Evolutionary conservation across 352 stramenopile genomes (phyloP), one percentile per base, ranked within the genome.

Genomic region (Plasmopara muralis): DNA sequence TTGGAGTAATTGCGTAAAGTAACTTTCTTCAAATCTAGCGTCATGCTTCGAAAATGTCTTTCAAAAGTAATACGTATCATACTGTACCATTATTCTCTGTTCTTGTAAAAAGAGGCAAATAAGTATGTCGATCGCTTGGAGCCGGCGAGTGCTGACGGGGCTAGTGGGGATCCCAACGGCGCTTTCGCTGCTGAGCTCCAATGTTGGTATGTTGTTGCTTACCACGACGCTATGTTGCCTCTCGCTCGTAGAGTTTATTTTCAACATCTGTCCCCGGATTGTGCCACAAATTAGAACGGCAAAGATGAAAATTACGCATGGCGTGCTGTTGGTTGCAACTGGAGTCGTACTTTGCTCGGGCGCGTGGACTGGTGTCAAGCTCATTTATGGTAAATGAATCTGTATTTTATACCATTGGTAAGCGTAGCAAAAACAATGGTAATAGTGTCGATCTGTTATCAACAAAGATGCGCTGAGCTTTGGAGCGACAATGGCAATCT

Each of bases 121-220:
- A 16, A 42, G 31, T 15, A 50, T 9, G 28, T 41, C 20, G 29
- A 15, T 51, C n/a, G 68, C 83, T 54, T 89, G 79, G 79, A 58
- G 59, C 6, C 62, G 71, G 34, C 76, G 79, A 33, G 54, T 77
- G 47, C 38, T 78, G 30, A 89, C 79, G 43, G 72, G 76, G 35
- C 33, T 74, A 41, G 71, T 87, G 49, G 79, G 68, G 33, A 72
- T 85, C 38, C 79, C 79, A 40, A 66, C 61, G 49, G 79, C 77
- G 51, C 63, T 89, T 13, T 47, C 59, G 49, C 51, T 89, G 57
- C 64, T 89, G 28, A 55, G 61, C 48, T 81, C 58, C 14, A 58
- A 77, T 29, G 9, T 58, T 13, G 76, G 76, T 18, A 85, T 82
- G 68, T 58, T 77, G 25, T 31, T 70, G 14, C 66, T 89, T 7